Percentiles rank a stretch among this genome's conserved stretches.
Conservation (phyloP, 306 rosid genomes). For the Cucurbita ficifolia region DNA sequence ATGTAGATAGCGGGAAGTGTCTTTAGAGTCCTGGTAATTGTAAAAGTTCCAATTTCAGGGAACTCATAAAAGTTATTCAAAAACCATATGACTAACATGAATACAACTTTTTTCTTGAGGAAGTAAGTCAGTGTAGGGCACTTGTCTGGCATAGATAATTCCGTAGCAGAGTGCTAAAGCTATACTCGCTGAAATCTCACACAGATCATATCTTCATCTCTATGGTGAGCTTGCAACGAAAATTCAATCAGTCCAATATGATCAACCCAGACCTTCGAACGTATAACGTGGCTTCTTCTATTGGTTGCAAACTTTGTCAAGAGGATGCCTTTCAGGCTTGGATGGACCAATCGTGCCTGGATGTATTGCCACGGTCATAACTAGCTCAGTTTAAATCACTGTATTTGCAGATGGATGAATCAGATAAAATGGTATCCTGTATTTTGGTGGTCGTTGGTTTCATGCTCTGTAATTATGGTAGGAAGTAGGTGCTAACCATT, state of each 20-base stretch:
- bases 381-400: not conserved
- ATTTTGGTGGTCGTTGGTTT: not conserved
- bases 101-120: not conserved
- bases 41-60: slow-evolving; percentile 24
- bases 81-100: slow-evolving; percentile 41
- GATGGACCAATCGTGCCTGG: slow-evolving; percentile 32
- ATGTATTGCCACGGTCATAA: slow-evolving; percentile 12
- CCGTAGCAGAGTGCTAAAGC: slow-evolving; percentile 17
- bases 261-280: slow-evolving; percentile 25
- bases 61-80: slow-evolving; percentile 34
- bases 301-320: slow-evolving; percentile 24
- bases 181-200: slow-evolving; percentile 7
- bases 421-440: not conserved
- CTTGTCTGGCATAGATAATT: slow-evolving; percentile 12
- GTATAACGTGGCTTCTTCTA: slow-evolving; percentile 61
- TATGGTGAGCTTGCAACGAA: slow-evolving; percentile 25
- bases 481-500: not conserved
- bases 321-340: slow-evolving; percentile 48
- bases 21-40: not conserved
- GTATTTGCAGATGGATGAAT: not conserved
- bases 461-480: not conserved
- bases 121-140: slow-evolving; percentile 8
- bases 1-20: slow-evolving; percentile 1
- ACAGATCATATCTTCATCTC: slow-evolving; percentile 34
- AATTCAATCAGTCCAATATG: slow-evolving; percentile 10